Evolutionary conservation across 2,329 filamentous ascomycete genomes (phyloP).

Genomic region (Proliferodiscus dingleyae): DNA sequence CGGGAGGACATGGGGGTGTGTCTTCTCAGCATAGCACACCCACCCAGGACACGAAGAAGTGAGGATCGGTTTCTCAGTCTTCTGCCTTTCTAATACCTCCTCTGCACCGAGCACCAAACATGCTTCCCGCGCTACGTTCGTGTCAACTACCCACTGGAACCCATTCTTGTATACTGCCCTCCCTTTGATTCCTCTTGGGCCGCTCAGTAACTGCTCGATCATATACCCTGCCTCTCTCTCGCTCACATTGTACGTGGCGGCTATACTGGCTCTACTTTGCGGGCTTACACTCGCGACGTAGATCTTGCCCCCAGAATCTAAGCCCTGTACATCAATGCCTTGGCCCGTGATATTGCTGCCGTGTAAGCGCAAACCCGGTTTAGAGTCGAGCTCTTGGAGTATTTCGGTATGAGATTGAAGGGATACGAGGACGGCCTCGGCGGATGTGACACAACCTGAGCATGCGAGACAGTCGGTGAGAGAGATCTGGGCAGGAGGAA

Average conservation of each 20-base stretch:
- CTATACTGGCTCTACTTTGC: conserved; percentile 82
- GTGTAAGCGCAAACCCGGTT: conserved; percentile 38
- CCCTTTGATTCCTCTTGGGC: conserved; percentile 60
- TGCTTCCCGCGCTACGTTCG: conserved; percentile 75
- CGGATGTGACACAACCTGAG: conserved; percentile 94
- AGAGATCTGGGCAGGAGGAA: conserved; percentile 82
- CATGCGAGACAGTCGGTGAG: conserved; percentile 96
- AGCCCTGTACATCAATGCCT: conserved; percentile 42
- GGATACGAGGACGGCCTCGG: conserved; percentile 93
- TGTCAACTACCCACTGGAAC: conserved; percentile 89
- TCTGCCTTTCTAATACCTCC: conserved; percentile 50
- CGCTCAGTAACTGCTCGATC: conserved; percentile 74
- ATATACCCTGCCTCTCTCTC: conserved; percentile 73
- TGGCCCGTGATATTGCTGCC: conserved; percentile 24
- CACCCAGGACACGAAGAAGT: conserved; percentile 93
- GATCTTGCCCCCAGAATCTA: conserved; percentile 61
- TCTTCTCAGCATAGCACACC: conserved; percentile 99
- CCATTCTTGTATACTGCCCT: conserved; percentile 69
- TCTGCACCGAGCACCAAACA: conserved; percentile 76
- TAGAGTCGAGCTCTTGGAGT: conserved; percentile 70
- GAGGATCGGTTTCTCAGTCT: conserved; percentile 56
- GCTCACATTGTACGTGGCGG: conserved; percentile 73
- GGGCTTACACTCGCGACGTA: conserved; percentile 93
- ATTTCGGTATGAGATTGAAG: conserved; percentile 93
- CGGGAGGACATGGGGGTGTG: conserved; percentile 86